phyloP scores from a whole-genome alignment of 2,329 filamentous ascomycete species.

The Westerdykella sp. region DNA sequence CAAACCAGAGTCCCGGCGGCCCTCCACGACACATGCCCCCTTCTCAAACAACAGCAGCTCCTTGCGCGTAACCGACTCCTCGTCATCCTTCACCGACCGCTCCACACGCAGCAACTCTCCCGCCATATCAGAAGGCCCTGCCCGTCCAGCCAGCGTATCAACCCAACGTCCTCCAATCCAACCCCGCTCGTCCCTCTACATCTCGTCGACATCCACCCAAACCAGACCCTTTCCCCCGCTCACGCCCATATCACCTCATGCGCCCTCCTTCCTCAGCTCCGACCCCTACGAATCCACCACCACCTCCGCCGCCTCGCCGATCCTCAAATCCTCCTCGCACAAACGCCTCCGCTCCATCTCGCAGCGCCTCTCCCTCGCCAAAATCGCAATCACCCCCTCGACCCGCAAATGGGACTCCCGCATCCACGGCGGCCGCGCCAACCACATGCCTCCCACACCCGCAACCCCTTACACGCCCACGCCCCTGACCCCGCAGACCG shows the following conservation, averaged over 20 bases:
- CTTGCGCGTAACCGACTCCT: constrained; percentile 16
- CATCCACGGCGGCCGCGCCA: constrained; percentile 13
- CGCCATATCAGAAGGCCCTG: constrained; percentile 11
- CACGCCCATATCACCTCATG: constrained; percentile 25
- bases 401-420: constrained; percentile 29
- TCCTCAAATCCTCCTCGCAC: constrained; percentile 30
- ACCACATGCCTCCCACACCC: constrained; percentile 18
- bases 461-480: constrained; percentile 27
- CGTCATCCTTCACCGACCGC: constrained; percentile 22
- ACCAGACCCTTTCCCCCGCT: constrained; percentile 20
- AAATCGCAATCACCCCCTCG: constrained; percentile 32
- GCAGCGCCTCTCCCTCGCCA: constrained; percentile 33
- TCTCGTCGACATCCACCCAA: constrained; percentile 11
- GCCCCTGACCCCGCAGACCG: constrained; percentile 30
- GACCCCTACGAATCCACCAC: constrained; percentile 34
- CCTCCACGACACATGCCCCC: constrained; percentile 8
- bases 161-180: constrained; percentile 8
- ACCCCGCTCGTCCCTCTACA: constrained; percentile 24
- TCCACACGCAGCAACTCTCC: constrained; percentile 24
- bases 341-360: constrained; percentile 34
- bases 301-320: constrained; percentile 25
- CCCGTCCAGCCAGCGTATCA: constrained; percentile 19
- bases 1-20: constrained; percentile 16
- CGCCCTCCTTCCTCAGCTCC: constrained; percentile 34
- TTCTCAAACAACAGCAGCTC: constrained; percentile 14